phyloP scores from a whole-genome alignment of 192 early-diverging fungal genomes.

The Backusella psychrophila region DNA sequence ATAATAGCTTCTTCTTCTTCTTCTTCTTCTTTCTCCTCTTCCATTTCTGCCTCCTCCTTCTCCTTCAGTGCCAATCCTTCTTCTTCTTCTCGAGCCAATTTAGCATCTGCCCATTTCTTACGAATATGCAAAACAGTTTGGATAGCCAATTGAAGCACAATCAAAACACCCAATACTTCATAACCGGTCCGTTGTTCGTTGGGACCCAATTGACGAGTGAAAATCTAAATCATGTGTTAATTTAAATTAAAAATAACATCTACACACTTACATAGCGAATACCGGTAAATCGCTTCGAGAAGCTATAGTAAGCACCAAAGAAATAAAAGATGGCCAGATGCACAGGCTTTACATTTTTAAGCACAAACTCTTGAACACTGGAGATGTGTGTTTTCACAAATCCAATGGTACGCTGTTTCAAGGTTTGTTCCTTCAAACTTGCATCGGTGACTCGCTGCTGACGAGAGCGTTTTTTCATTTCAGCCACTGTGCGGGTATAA shows the following conservation, averaged over 20 bases:
- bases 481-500: conserved; percentile 16
- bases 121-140: conserved; percentile 43
- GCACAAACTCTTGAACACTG: conserved; percentile 42
- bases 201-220: conserved; percentile 70
- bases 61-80: conserved; percentile 15
- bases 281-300: conserved; percentile 77
- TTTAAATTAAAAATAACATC: not conserved
- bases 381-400: conserved; percentile 14
- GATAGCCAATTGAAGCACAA: conserved; percentile 70
- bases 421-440: not conserved
- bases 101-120: conserved; percentile 15
- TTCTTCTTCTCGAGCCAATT: conserved; percentile 15
- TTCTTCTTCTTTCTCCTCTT: not conserved
- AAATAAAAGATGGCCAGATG: conserved; percentile 93
- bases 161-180: conserved; percentile 82
- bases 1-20: conserved; percentile 13
- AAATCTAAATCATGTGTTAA: conserved; percentile 45
- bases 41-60: conserved; percentile 18
- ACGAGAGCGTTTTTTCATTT: conserved; percentile 23
- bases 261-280: conserved; percentile 67
- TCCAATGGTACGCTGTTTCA: not conserved
- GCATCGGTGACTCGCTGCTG: not conserved
- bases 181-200: conserved; percentile 77
- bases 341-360: conserved; percentile 49
- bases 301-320: conserved; percentile 74